phyloP scores from a whole-genome alignment of 495 filamentous ascomycete species.

The Aspergillus egyptiacus region DNA sequence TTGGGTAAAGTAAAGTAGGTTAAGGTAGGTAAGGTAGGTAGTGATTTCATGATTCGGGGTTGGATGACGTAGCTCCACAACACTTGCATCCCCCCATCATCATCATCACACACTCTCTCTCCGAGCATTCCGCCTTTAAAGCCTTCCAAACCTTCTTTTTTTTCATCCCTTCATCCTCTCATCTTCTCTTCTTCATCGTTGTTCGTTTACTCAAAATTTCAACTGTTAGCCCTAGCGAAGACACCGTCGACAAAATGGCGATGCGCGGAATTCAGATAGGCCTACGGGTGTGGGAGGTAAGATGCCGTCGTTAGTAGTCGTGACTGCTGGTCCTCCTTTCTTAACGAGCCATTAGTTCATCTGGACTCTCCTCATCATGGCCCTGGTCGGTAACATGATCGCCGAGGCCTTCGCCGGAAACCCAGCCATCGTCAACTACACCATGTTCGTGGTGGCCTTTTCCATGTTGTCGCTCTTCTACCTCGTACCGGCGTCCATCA shows the following conservation, averaged over 20 bases:
- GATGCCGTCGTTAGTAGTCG: no score
- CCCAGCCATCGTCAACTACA: conserved; percentile 53
- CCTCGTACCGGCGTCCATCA: conserved; percentile 50
- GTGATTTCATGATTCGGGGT: conserved; percentile 5
- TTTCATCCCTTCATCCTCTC: not conserved
- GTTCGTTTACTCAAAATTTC: no score
- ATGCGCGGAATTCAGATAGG: conserved; percentile 28
- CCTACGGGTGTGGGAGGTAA: conserved; percentile 38
- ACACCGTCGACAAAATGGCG: conserved; percentile 23
- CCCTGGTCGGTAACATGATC: conserved; percentile 66
- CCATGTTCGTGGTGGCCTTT: conserved; percentile 61
- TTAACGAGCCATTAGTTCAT: no score
- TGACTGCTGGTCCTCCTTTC: no score
- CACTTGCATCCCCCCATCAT: not conserved
- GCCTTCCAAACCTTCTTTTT: not conserved
- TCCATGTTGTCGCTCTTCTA: conserved; percentile 59
- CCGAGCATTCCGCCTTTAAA: conserved; percentile 5
- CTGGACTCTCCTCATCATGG: conserved; percentile 60
- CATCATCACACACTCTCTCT: not conserved
- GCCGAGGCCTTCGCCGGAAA: conserved; percentile 48
- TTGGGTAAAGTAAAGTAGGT: no score
- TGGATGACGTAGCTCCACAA: conserved; percentile 6
- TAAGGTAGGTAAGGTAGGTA: no score
- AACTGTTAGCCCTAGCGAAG: no score
- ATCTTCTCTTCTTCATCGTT: not conserved